Evolutionary conservation across 768 basidiomycete genomes (phyloP).

Genomic region (Rossbeevera mucosa): DNA sequence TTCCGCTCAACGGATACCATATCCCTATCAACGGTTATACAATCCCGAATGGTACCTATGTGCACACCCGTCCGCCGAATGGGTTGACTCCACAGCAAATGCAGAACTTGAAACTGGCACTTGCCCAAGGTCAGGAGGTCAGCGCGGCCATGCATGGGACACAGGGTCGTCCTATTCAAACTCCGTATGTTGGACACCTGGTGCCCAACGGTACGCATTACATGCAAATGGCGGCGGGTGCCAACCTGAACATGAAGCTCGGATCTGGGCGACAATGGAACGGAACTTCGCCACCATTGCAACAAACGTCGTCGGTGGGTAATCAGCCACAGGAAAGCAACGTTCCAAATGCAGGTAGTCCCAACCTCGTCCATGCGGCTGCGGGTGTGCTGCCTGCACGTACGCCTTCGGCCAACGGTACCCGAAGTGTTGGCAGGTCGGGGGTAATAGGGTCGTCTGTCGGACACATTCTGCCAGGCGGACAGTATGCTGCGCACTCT

Average conservation of each 20-base stretch:
- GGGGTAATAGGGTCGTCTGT: conserved; percentile 18
- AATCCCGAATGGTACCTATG: conserved; percentile 33
- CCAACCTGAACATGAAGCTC: conserved; percentile 36
- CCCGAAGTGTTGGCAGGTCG: conserved; percentile 39
- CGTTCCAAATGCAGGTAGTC: conserved; percentile 33
- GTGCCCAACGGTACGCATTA: conserved; percentile 28
- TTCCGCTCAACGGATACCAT: conserved; percentile 47
- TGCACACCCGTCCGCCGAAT: conserved; percentile 35
- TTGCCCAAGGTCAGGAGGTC: conserved; percentile 42
- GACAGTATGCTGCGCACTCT: conserved; percentile 39
- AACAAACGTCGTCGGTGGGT: conserved; percentile 21
- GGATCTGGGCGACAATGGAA: conserved; percentile 38
- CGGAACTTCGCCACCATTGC: conserved; percentile 21
- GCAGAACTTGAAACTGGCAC: conserved; percentile 54
- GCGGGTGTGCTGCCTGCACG: conserved; percentile 38
- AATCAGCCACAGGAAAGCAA: conserved; percentile 20
- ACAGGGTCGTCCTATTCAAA: conserved; percentile 35
- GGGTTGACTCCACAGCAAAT: conserved; percentile 54
- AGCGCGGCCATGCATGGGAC: conserved; percentile 32
- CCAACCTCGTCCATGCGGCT: conserved; percentile 30
- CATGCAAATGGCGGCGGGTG: conserved; percentile 21
- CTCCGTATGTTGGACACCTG: conserved; percentile 28
- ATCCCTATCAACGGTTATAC: conserved; percentile 39
- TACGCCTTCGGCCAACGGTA: conserved; percentile 55
- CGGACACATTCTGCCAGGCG: conserved; percentile 33